Evolutionary conservation across 495 filamentous ascomycete species (phyloP), one percentile per base, ranked within the genome.

Genomic region (Trichoderma gamsii): DNA sequence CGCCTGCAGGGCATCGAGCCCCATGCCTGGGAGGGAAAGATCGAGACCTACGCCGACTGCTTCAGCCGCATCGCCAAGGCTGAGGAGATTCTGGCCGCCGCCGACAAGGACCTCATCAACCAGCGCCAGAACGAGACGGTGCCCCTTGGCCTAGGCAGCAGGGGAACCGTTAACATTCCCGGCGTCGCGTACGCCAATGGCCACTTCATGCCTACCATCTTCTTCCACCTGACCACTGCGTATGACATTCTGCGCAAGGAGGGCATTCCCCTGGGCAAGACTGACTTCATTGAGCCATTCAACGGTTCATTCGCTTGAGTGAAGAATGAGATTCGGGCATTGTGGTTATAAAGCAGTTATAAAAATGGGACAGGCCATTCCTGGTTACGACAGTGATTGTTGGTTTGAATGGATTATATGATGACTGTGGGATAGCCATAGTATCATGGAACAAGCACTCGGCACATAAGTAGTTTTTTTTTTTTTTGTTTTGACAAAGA

Each of bases 261-360:
- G 71, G 87, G 87, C 9, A 86, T 87, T 46, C 77, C 79, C 1
- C 13, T 90, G 16, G 84, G 84, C 0, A 88, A 88, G 79, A 21
- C 25, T 25, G 82, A 87, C 75, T 89, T 76, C 69, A 46, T 86
- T 65, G 71, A 63, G 25, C 15, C 66, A 12, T 79, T 78, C 63
- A 63, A 80, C 27, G 67, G 38, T 23, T 23, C 59, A 35, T 15
- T 35, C 21, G 61, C n/a, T 64, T 9, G 16, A 63, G 29, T 6
- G 21, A 63, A 27, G 23, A 32, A 7, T 11, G 7, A 32, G 25
- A 15, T 25, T 9, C 12, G 25, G 59, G 18, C 4, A 4, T 29
- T 63, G 3, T 15, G 25, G 13, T 63, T 32, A 38, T 7, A 5
- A 9, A 38, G 7, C 2, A 38, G 5, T 3, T 3, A 38, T 0